A percentile compares a stretch with the other conserved stretches of the same genome.
Conservation (phyloP, 2,329 filamentous ascomycete genomes). For the Aureobasidium sp. region DNA sequence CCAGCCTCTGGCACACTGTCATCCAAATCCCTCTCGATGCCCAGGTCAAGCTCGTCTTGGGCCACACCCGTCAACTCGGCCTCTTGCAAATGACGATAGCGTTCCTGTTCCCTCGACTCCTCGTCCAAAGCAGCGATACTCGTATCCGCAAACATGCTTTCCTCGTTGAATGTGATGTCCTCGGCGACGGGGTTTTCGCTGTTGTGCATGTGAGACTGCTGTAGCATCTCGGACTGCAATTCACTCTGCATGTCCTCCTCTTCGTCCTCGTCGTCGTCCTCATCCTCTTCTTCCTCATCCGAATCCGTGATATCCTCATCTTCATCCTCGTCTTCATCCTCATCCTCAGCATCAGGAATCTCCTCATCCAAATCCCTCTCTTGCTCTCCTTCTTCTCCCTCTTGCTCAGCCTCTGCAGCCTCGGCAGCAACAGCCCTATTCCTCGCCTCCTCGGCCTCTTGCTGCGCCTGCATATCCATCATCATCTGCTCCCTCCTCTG, state of each 20-base stretch:
- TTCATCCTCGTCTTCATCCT: conserved; percentile 21
- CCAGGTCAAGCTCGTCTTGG: conserved; percentile 40
- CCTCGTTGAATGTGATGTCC: conserved; percentile 47
- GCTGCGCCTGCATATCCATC: conserved; percentile 57
- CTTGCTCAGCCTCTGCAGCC: conserved; percentile 30
- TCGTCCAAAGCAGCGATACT: conserved; percentile 32
- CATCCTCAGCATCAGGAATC: conserved; percentile 43
- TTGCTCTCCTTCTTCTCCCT: conserved; percentile 56
- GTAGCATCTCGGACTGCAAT: conserved; percentile 39
- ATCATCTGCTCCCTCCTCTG: conserved; percentile 61
- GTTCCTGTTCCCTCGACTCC: conserved; percentile 28
- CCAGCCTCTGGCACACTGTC: conserved; percentile 45
- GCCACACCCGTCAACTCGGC: conserved; percentile 38
- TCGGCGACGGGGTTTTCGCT: conserved; percentile 31
- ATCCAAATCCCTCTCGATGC: conserved; percentile 33
- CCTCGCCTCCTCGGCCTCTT: conserved; percentile 49
- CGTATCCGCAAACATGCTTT: conserved; percentile 37
- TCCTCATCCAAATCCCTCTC: conserved; percentile 63
- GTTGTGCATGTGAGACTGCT: conserved; percentile 20
- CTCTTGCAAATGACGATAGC: conserved; percentile 38
- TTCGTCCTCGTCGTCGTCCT: conserved; percentile 26
- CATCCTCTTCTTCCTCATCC: conserved; percentile 59
- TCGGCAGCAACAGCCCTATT: conserved; percentile 29
- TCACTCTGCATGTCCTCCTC: conserved; percentile 30
- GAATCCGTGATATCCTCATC: conserved; percentile 51